Conservation (phyloP, 768 basidiomycete species). For the Hygrophoropsis aurantiaca region DNA sequence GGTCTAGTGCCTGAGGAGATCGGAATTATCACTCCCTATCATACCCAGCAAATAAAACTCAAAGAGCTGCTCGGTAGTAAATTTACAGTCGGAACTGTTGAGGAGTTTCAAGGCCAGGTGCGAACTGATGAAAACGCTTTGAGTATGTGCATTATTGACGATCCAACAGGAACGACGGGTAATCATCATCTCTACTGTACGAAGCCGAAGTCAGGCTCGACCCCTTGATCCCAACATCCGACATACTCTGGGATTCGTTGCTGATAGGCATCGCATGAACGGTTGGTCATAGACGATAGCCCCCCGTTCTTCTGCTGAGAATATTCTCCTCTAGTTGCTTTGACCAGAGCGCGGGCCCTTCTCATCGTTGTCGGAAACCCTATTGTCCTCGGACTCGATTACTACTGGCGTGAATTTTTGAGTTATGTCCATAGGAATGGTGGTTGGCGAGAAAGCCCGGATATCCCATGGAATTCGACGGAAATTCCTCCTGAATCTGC, state of each 20-base stretch:
- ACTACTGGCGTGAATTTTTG: slow-evolving; percentile 59
- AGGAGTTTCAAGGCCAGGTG: slow-evolving; percentile 44
- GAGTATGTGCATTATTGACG: neutral
- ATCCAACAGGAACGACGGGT: slow-evolving; percentile 48
- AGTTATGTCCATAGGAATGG: slow-evolving; percentile 50
- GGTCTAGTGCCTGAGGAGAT: slow-evolving; percentile 28
- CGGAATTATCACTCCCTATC: slow-evolving; percentile 41
- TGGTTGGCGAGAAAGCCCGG: slow-evolving; percentile 50
- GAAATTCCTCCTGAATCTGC: too few species aligned
- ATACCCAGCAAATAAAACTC: slow-evolving; percentile 36
- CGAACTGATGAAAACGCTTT: neutral
- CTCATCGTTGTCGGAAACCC: slow-evolving; percentile 66
- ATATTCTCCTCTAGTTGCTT: slow-evolving; percentile 44
- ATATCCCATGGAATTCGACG: slow-evolving; percentile 38
- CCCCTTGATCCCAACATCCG: slow-evolving; percentile 49
- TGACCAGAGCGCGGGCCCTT: slow-evolving; percentile 65
- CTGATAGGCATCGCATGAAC: slow-evolving; percentile 55
- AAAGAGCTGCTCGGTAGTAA: slow-evolving; percentile 19
- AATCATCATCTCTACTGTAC: slow-evolving; percentile 59
- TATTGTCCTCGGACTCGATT: slow-evolving; percentile 53
- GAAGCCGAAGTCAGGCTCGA: slow-evolving; percentile 54
- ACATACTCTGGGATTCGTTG: slow-evolving; percentile 60
- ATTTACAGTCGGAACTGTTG: slow-evolving; percentile 36
- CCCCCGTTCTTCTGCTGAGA: neutral
- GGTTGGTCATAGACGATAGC: slow-evolving; percentile 34